Conservation (phyloP, 257 asterid genomes). For the Solanum habrochaites region DNA sequence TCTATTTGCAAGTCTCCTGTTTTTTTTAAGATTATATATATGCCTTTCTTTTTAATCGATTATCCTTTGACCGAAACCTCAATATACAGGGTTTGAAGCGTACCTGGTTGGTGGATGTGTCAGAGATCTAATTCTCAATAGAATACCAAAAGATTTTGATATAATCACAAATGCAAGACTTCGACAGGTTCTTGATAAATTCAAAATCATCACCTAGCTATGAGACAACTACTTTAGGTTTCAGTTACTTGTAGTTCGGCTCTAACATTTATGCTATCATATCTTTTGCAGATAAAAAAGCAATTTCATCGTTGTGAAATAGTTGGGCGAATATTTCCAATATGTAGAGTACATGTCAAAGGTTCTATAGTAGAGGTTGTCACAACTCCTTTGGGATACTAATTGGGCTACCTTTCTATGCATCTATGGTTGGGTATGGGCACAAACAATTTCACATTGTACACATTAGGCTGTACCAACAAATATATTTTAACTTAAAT, state of each 20-base stretch:
- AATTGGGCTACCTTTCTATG: not conserved
- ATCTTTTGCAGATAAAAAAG: constrained; percentile 38
- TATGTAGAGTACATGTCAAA: constrained; percentile 52
- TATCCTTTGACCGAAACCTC: not conserved
- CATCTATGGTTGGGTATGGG: not conserved
- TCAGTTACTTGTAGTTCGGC: not conserved
- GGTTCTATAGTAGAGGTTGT: constrained; percentile 71
- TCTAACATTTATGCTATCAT: not conserved
- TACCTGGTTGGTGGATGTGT: constrained; percentile 98
- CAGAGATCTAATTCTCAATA: constrained; percentile 77
- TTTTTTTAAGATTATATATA: not conserved
- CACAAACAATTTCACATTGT: not conserved
- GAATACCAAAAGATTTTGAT: constrained; percentile 86
- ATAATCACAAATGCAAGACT: constrained; percentile 77
- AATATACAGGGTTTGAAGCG: constrained; percentile 57
- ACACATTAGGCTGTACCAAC: not conserved
- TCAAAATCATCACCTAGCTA: not conserved
- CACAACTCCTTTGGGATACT: not conserved
- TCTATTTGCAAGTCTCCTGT: not conserved
- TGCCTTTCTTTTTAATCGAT: not conserved
- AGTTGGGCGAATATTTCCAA: constrained; percentile 74
- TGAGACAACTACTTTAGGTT: not conserved
- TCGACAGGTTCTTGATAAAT: constrained; percentile 29
- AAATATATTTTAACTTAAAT: not conserved
- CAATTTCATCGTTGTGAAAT: constrained; percentile 37